phyloP scores from a whole-genome alignment of 2,329 filamentous ascomycete species.

The Fusarium continuum region DNA sequence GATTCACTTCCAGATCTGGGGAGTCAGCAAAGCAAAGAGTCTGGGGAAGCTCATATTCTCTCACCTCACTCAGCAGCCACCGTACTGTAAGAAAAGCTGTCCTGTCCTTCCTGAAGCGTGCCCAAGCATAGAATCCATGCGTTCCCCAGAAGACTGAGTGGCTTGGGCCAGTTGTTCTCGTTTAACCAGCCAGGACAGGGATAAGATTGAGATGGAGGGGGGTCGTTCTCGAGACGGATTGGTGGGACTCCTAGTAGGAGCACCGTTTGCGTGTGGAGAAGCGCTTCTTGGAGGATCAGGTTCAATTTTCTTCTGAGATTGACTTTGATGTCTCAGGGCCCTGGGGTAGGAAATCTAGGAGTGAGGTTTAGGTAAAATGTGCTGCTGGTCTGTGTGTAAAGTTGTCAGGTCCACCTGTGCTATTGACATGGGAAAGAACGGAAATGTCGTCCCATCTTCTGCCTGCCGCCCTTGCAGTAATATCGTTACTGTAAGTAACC shows the following conservation, averaged over 20 bases:
- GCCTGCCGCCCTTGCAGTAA: constrained; percentile 6
- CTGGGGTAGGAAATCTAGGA: constrained; percentile 1
- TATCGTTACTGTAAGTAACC: not conserved
- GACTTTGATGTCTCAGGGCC: not conserved
- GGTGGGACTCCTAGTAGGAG: constrained; percentile 27
- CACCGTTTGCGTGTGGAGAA: constrained; percentile 33
- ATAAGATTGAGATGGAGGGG: constrained; percentile 27
- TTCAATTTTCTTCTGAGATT: constrained; percentile 19
- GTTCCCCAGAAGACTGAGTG: constrained; percentile 20
- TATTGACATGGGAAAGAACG: constrained; percentile 5
- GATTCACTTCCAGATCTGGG: constrained; percentile 19
- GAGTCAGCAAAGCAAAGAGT: not conserved
- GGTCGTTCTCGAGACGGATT: constrained; percentile 22
- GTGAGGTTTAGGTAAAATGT: constrained; percentile 14
- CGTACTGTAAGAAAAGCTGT: not conserved
- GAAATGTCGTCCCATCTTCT: constrained; percentile 18
- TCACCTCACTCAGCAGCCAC: not conserved
- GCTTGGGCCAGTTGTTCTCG: constrained; percentile 33
- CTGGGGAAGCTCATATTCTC: constrained; percentile 13
- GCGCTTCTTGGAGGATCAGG: constrained; percentile 17
- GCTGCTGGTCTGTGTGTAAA: constrained; percentile 7
- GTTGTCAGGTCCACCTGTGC: not conserved
- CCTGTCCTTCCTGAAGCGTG: constrained; percentile 11
- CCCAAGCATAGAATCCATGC: constrained; percentile 12
- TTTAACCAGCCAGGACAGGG: constrained; percentile 22